Base-by-base conservation (phyloP, 257 asterid genomes). In the Petrea volubilis region DNA sequence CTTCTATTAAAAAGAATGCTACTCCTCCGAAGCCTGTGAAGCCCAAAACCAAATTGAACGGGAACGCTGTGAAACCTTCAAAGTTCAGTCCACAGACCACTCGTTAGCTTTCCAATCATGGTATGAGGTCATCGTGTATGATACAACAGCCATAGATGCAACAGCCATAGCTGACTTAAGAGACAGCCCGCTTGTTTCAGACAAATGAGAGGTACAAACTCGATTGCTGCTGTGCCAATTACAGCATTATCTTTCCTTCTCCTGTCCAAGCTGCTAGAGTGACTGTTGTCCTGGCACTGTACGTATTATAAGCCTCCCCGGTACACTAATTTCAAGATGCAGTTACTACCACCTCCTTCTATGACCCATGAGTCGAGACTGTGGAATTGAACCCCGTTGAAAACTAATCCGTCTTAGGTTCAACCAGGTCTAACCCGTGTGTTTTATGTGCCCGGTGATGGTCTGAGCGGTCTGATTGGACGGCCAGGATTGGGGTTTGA, bases 1-100 rank as follows among this genome's bases (percentile, higher is more conserved):
- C 72, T 34, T 82, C 79, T 27, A 63, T 71, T 60, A 87, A 82
- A 79, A 82, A 71, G 70, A 80, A 86, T 64, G 73, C 90, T 38
- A 73, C 74, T 40, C 67, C 80, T 25, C 87, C 80, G 21, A 88
- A 86, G 78, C 81, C 81, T 25, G 68, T 57, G 61, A 82, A 78
- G 78, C 81, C 83, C 67, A 83, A 71, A 77, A 50, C 70, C 69
- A 86, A 74, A 68, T 43, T 58, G 59, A 78, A 80, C 23, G 79
- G 69, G 47, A 77, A 53, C 51, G 81, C 65, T 38, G 64, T 52
- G 23, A 83, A 78, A 73, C 75, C 82, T 69, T 60, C 83, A 28
- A 77, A 80, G 77, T 29, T 60, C 59, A 68, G 71, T 63, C 52
- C 74, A 12, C 81, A 68, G 40, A 68, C 29, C 21, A 81, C 71